Evolutionary conservation across 441 rosid species (phyloP).

Genomic region (Gossypium gossypioides): DNA sequence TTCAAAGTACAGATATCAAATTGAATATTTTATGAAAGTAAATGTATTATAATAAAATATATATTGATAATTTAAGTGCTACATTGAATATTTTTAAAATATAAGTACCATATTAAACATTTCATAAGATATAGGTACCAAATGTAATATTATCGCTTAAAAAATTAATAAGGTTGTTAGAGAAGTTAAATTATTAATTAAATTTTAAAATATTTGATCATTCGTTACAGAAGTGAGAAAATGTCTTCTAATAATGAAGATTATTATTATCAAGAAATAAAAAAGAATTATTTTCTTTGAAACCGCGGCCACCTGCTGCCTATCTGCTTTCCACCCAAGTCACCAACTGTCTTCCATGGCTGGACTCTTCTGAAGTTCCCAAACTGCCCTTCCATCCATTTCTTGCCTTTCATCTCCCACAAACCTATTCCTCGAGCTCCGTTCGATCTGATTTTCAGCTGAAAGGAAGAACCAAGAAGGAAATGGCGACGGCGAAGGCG

Average conservation of each 20-base stretch:
- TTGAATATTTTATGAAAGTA: too few relatives aligned
- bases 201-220: not conserved
- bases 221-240: not conserved
- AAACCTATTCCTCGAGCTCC: not conserved
- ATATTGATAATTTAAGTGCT: too few relatives aligned
- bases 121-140: not conserved
- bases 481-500: conserved; percentile 51
- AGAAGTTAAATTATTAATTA: not conserved
- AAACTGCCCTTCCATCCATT: not conserved
- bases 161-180: not conserved
- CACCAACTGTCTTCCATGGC: conserved; percentile 5
- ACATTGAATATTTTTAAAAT: too few relatives aligned
- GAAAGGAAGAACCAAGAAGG: not conserved
- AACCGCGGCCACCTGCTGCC: not conserved
- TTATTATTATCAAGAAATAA: not conserved
- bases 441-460: not conserved
- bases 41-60: too few relatives aligned
- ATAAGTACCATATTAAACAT: too few relatives aligned
- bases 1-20: too few relatives aligned
- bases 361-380: conserved; percentile 1
- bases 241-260: not conserved
- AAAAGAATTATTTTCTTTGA: not conserved
- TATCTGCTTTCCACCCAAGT: not conserved
- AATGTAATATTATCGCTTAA: too few relatives aligned
- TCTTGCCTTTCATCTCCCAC: not conserved